Evolutionary conservation across 2,329 filamentous ascomycete species (phyloP), one percentile per base, ranked within the genome.

Genomic region (Venturia effusa): DNA sequence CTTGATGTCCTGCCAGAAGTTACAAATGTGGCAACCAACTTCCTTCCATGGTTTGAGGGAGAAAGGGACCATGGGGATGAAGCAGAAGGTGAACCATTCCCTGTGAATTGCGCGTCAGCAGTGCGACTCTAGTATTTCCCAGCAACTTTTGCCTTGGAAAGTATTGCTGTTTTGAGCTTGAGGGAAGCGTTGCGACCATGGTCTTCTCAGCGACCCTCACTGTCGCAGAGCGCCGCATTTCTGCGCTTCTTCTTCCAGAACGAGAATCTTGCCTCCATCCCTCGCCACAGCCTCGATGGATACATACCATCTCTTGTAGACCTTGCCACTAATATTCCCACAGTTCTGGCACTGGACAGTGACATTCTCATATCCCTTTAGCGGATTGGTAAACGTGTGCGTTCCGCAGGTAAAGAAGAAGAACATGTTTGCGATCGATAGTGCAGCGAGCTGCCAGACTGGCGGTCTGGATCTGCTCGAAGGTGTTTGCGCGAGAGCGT

Each of bases 1-100:
- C 70, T 77, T 77, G 68, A 80, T 74, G 67, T 81, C 78, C 73
- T 92, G 88, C 67, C 84, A 82, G 73, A 90, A 92, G 72, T 87
- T 85, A 81, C 89, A 93, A 73, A 92, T 85, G 70, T 85, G 81
- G 78, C 89, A 93, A 65, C 81, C 78, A 64, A 93, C 81, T 70
- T 91, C 88, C 37, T 64, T 61, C 61, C 61, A 75, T 0, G 79
- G 78, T 66, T 80, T 80, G 5, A 80, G 68, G 32, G 84, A 86
- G 70, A 92, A 86, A 0, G 89, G 89, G 32, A 92, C 80, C 57
- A 92, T 74, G 60, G 89, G 89, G 62, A 91, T 75, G 75, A 89
- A 91, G 79, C 88, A 92, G 71, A 92, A 86, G 5, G 89, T 92
- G 71, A 92, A 92, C 86, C 88, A 91, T 51, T 79, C 72, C 76